These are phyloP conservation scores for Sarcocystis neurona DNA, from an alignment of 169 alveolate species.

Conservation along the genomic window DNA sequence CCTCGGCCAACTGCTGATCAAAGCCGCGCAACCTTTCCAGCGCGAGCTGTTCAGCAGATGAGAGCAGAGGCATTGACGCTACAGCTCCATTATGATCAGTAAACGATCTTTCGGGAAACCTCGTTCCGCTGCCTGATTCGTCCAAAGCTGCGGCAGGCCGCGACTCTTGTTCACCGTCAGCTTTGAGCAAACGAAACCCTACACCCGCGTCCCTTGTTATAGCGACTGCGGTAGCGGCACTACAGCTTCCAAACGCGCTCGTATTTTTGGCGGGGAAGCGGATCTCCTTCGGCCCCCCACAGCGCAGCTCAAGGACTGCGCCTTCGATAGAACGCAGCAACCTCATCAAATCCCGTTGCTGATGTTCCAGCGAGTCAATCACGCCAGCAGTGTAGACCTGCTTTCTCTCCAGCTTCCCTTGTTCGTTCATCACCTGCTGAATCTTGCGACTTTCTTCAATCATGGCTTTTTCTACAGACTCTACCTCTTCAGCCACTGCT, in stretches of 20 bases:
- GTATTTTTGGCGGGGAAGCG: background rate
- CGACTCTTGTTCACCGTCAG: background rate
- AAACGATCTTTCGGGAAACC: conserved; percentile 38
- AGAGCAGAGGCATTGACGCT: too few relatives aligned
- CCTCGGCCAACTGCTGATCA: conserved; percentile 60
- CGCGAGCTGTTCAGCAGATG: conserved; percentile 56
- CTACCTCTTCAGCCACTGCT: conserved; percentile 62
- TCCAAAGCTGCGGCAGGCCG: background rate
- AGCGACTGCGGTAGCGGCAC: background rate
- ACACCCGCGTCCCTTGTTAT: background rate
- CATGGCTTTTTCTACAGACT: conserved; percentile 54
- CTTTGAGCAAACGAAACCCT: background rate
- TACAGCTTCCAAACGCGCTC: background rate
- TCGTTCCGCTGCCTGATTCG: background rate
- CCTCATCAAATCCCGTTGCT: conserved; percentile 52
- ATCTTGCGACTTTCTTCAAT: conserved; percentile 49
- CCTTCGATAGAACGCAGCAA: conserved; percentile 53
- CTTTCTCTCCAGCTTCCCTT: conserved; percentile 55
- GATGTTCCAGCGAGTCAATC: conserved; percentile 60
- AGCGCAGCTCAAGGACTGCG: conserved; percentile 6
- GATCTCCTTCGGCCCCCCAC: background rate
- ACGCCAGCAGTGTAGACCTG: conserved; percentile 54
- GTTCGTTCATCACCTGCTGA: conserved; percentile 52
- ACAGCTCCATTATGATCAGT: too few relatives aligned
- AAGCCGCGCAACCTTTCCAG: conserved; percentile 49